Percentiles rank a stretch among this genome's conserved stretches.
phyloP scores from a whole-genome alignment of 345 rosid genomes.

The Hypericum androsaemum region DNA sequence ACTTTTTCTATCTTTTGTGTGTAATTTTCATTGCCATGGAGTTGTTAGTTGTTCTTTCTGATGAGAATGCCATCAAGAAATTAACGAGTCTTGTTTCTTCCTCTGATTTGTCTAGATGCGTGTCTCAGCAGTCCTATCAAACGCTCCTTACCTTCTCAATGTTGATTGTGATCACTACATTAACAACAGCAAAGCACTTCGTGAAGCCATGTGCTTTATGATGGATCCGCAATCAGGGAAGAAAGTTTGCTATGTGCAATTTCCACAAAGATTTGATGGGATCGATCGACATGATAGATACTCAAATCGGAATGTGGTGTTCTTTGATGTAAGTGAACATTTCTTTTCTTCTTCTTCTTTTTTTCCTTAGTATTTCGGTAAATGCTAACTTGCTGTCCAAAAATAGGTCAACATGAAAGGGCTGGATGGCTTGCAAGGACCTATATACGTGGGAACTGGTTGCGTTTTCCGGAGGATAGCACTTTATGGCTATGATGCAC shows the following conservation, averaged over 20 bases:
- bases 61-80: neutral
- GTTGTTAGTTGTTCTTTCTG: neutral
- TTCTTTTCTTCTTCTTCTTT: neutral
- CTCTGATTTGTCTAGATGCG: neutral
- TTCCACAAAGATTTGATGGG: constrained; percentile 4
- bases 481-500: constrained; percentile 6
- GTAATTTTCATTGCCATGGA: neutral
- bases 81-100: neutral
- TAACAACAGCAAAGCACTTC: constrained; percentile 5
- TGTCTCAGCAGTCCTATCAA: constrained; percentile 4
- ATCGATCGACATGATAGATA: constrained; percentile 5
- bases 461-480: constrained; percentile 2
- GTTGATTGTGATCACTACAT: constrained; percentile 6
- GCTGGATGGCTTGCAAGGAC: constrained; percentile 7
- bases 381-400: neutral
- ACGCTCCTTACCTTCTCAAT: neutral
- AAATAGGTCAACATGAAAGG: constrained; percentile 7
- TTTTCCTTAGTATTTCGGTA: neutral
- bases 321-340: constrained; percentile 1
- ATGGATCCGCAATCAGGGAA: constrained; percentile 4
- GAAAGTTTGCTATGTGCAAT: constrained; percentile 5
- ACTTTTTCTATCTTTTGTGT: neutral
- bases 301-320: constrained; percentile 4
- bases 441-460: neutral
- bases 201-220: constrained; percentile 6